Base-by-base conservation (phyloP, 2,329 filamentous ascomycete species). In the Fusarium temperatum region DNA sequence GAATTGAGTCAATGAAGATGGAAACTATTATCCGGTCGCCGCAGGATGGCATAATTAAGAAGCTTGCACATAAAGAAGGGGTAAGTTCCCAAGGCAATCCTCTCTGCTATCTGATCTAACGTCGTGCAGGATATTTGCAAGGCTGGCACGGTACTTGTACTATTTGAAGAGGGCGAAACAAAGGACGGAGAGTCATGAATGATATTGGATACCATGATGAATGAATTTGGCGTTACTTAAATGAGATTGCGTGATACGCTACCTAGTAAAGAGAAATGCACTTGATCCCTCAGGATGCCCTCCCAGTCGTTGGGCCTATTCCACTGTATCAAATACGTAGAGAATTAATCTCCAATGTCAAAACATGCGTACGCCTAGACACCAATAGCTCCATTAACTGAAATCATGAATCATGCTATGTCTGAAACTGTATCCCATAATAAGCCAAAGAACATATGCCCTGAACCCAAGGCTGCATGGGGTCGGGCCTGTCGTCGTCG, bases 1-100 rank as follows among this genome's bases (percentile, higher is more conserved):
- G 89, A 3, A 95, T 95, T 78, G 93, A 95, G 83, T 95, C 93
- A 66, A 95, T 95, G 93, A 95, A 95, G 86, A 95, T 95, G 93
- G 93, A 95, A 81, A 95, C 93, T 4, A 91, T 95, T 3, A 95
- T 95, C 76, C 88, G 93, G 68, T 94, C 92, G 59, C 93, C 93
- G 13, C 92, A 94, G 72, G 88, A 90, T 66, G 93, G 93, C 12
- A 85, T 90, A 2, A 88, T 95, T 70, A 91, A 93, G 81, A 92
- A 90, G 80, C 83, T 95, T 64, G 92, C 92, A 44, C 93, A 95
- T 79, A 90, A 91, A 78, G 89, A 92, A 84, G 93, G 93, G 67
- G 92, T 93, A 86, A 86, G 91, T 81, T 39, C n/a, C 30, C 35
- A 7, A 8, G 36, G 5, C 18, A 22, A 22, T 14, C 8, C 7